Evolutionary conservation across 768 basidiomycete genomes (phyloP), one percentile per base, ranked within the genome.

Genomic region (Leucocoprinus sp.): DNA sequence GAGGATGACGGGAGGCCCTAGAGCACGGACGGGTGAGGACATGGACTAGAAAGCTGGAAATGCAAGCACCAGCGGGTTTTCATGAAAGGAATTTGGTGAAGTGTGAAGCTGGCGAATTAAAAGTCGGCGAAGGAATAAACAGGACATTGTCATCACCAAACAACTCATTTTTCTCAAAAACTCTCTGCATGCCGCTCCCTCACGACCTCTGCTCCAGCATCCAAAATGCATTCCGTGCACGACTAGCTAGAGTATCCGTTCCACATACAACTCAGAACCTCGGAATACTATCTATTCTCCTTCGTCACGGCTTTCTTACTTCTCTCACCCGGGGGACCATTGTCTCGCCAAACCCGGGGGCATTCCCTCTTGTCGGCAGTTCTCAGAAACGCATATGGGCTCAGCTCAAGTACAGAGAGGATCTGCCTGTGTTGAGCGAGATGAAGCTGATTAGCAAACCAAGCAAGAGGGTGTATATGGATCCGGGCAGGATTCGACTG

Each of bases 401-500:
- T 1, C 80, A 83, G 41, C 79, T 97, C 53, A 99, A 99, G 66
- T 93, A 95, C 67, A 78, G 95, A 40, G 81, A 90, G 54, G 89
- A 96, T 61, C 70, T 77, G 23, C 89, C 93, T 4, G 90, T 97
- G 17, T 70, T 99, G 50, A 70, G 66, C 42, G 57, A 72, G 53
- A 92, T 97, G 82, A 66, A 76, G 39, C 76, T 95, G 61, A 72
- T 98, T 54, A 87, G 84, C 64, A 82, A 74, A 61, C 92, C 93
- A 2, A 87, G 82, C 62, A 80, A 84, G 57, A 72, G 84, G 42
- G 74, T 96, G 27, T 77, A 80, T 55, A 84, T 96, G 76, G 73
- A 78, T 37, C 48, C 72, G 27, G 64, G 71, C 2, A 93, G 96
- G 56, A 75, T 99, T 38, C 66, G 79, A 33, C 63, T 82, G 17